phyloP scores from a whole-genome alignment of 345 rosid species.

The Brassica cretica region DNA sequence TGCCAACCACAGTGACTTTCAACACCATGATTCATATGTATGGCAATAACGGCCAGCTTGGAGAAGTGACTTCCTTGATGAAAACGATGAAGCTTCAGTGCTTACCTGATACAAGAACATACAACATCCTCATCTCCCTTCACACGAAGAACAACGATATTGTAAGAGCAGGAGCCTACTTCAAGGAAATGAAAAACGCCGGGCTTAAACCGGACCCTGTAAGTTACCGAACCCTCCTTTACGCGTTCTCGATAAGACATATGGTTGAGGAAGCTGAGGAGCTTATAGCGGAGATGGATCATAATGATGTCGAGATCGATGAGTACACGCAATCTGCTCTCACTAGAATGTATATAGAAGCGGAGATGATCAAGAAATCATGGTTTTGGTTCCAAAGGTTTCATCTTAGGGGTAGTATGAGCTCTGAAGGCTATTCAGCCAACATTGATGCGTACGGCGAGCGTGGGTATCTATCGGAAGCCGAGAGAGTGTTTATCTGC shows the following conservation, averaged over 20 bases:
- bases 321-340: slow-evolving; percentile 88
- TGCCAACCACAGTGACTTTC: slow-evolving; percentile 82
- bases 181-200: slow-evolving; percentile 64
- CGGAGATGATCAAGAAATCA: slow-evolving; percentile 72
- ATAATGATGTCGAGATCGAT: slow-evolving; percentile 64
- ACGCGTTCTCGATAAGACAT: slow-evolving; percentile 76
- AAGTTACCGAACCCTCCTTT: slow-evolving; percentile 77
- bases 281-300: slow-evolving; percentile 68
- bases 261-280: slow-evolving; percentile 79
- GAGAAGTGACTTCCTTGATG: slow-evolving; percentile 66
- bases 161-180: slow-evolving; percentile 53
- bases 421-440: slow-evolving; percentile 78
- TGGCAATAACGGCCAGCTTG: slow-evolving; percentile 68
- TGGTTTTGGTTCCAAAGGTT: slow-evolving; percentile 86
- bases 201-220: slow-evolving; percentile 73
- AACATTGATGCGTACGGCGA: slow-evolving; percentile 83
- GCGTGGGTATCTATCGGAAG: slow-evolving; percentile 60
- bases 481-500: slow-evolving; percentile 61
- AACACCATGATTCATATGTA: slow-evolving; percentile 83
- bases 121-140: slow-evolving; percentile 77
- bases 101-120: slow-evolving; percentile 79
- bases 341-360: slow-evolving; percentile 80
- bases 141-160: slow-evolving; percentile 59
- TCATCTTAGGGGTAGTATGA: slow-evolving; percentile 63
- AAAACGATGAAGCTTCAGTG: slow-evolving; percentile 72